Base-by-base conservation (phyloP, 331 rosid genomes). In the Saraca asoca region DNA sequence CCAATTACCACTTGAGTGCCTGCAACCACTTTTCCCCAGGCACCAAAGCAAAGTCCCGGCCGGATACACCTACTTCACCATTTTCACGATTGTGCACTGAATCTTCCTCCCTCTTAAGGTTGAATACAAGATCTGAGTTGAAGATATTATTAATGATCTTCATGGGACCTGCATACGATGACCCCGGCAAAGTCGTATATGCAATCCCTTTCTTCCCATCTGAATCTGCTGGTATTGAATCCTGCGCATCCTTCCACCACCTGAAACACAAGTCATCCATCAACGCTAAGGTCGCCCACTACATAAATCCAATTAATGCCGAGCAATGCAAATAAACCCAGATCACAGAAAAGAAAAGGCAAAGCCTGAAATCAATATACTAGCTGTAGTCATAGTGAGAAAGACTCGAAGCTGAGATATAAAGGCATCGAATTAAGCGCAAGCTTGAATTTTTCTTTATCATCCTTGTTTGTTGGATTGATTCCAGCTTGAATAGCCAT, bases 231-330 rank as follows among this genome's bases (percentile, higher is more conserved):
- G 77, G 66, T 62, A 86, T 75, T 65, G 95, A 79, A 81, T 86
- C 92, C 62, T 83, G 85, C 42, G 98, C 88, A 58, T 88, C 90
- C 83, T 85, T 93, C 98, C 98, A 93, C 98, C 98, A 93, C 82
- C 98, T 90, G 86, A 73, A 75, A 68, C 10, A 44, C 66, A 17
- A 69, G 63, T 34, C 60, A 73, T 9, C 24, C 41, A 53, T 49
- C 62, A 49, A 29, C 20, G 34, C 58, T 33, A 65, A 71, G 51
- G 2, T 1, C 31, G 3, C 57, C 31, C 38, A 75, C n/a, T 65
- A 52, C 42, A 24, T 72, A 15, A 17, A 69, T 59, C 65, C 72
- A 54, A 58, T 39, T 78, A 70, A 48, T 19, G 44, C 6, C 70
- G 15, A 17, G 49, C 58, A 76, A 80, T 70, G 75, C 61, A 73